Evolutionary conservation across 805 yeast genomes (phyloP).

Genomic region (Hyphopichia homilentoma): DNA sequence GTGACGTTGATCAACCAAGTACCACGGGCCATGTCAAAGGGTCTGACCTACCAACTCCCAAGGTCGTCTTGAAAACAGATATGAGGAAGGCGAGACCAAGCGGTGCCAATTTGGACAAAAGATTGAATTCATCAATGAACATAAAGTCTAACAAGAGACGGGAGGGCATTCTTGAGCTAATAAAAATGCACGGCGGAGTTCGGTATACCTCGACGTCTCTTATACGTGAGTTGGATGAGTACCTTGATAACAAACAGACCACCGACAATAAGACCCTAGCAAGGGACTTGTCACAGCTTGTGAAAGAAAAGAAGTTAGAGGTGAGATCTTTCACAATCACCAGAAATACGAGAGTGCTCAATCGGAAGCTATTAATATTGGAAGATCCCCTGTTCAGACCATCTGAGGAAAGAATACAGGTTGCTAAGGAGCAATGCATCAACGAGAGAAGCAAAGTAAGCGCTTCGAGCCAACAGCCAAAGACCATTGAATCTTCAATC

Average conservation of each 20-base stretch:
- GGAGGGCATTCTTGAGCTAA: slow-evolving; percentile 22
- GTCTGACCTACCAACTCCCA: too few species aligned
- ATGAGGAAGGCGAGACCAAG: too few species aligned
- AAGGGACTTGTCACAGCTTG: slow-evolving; percentile 31
- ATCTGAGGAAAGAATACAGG: slow-evolving; percentile 22
- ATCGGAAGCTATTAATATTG: slow-evolving; percentile 30
- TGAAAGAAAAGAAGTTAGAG: slow-evolving; percentile 17
- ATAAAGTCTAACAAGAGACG: slow-evolving; percentile 31
- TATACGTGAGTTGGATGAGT: slow-evolving; percentile 28
- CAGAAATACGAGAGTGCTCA: slow-evolving; percentile 23
- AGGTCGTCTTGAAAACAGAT: too few species aligned
- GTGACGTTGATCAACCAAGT: too few species aligned
- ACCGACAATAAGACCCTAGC: slow-evolving; percentile 39
- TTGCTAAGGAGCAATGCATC: slow-evolving; percentile 18
- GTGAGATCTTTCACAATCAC: slow-evolving; percentile 19
- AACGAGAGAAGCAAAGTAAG: not conserved
- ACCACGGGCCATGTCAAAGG: too few species aligned
- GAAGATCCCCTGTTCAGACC: slow-evolving; percentile 26
- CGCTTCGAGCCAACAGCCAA: too few species aligned
- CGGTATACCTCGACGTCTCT: slow-evolving; percentile 29
- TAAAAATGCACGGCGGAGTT: slow-evolving; percentile 37
- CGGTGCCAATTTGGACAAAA: too few species aligned
- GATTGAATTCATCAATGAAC: too few species aligned
- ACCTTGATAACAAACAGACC: slow-evolving; percentile 20
- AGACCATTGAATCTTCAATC: not conserved